Conservation (phyloP, 192 early-diverging fungal species). For the Cladochytrium replicatum region DNA sequence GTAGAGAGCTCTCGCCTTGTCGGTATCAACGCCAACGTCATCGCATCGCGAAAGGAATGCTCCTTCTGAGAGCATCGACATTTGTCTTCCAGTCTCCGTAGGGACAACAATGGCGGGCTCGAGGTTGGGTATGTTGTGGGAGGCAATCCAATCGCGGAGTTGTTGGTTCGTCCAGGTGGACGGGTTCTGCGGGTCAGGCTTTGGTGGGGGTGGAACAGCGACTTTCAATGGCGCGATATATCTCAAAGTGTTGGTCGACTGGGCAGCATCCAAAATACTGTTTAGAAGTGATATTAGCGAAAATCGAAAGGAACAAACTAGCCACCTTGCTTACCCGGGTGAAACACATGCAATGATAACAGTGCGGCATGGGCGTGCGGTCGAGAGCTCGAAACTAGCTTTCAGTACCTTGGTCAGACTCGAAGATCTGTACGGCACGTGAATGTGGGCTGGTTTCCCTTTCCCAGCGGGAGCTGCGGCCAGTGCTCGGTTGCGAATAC, state of each 20-base stretch:
- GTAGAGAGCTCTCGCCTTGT: constrained; percentile 33
- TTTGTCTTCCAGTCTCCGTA: constrained; percentile 31
- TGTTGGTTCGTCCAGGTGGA: constrained; percentile 27
- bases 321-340: constrained; percentile 10
- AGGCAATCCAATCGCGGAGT: constrained; percentile 23
- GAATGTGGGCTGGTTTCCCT: constrained; percentile 19
- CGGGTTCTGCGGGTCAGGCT: constrained; percentile 24
- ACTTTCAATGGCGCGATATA: constrained; percentile 31
- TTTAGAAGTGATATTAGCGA: neutral
- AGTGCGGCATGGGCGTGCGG: constrained; percentile 21
- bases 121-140: constrained; percentile 3
- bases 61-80: constrained; percentile 28
- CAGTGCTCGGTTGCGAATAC: constrained; percentile 35
- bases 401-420: constrained; percentile 41
- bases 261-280: constrained; percentile 23
- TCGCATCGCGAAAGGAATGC: constrained; percentile 29
- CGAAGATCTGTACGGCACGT: constrained; percentile 37
- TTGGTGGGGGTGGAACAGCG: constrained; percentile 3
- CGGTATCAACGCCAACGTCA: constrained; percentile 10
- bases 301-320: neutral
- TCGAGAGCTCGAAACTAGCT: constrained; percentile 33
- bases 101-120: constrained; percentile 24
- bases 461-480: no score
- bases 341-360: constrained; percentile 31
- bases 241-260: constrained; percentile 33